Evolutionary conservation across 23 red algal species (phyloP).

Genomic region (Agarophyton chilense): DNA sequence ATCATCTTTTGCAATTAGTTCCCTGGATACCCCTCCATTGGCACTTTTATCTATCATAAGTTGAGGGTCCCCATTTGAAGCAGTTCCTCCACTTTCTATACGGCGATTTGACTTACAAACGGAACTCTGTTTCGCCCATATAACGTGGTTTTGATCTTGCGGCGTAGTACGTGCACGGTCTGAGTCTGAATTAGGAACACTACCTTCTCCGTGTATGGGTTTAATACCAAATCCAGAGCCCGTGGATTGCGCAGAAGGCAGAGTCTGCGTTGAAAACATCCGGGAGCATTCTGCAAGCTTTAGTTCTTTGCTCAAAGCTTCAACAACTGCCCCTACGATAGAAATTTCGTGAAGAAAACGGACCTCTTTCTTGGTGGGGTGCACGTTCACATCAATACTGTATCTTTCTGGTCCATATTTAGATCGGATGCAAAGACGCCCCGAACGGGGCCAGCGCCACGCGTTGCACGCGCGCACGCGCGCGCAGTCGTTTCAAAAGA

Average conservation of each 20-base stretch:
- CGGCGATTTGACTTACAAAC: background rate
- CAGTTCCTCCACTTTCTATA: background rate
- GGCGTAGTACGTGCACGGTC: background rate
- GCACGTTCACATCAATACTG: too few species aligned
- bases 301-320: constrained; percentile 32
- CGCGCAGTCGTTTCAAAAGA: too few species aligned
- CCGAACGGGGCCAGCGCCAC: too few species aligned
- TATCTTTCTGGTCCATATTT: too few species aligned
- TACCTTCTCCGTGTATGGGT: background rate
- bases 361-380: constrained; percentile 96
- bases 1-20: background rate
- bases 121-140: background rate
- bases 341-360: constrained; percentile 78
- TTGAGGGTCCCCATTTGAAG: too few species aligned
- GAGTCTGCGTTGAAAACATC: constrained; percentile 45
- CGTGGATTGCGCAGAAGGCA: background rate
- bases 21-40: background rate
- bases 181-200: background rate
- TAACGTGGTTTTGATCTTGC: background rate
- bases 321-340: constrained; percentile 47
- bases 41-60: too few species aligned
- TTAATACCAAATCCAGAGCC: background rate
- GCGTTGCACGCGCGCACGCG: too few species aligned
- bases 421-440: too few species aligned
- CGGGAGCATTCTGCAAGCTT: constrained; percentile 62